Conservation (phyloP, 495 filamentous ascomycete genomes). For the Aspergillus incahuasiensis region DNA sequence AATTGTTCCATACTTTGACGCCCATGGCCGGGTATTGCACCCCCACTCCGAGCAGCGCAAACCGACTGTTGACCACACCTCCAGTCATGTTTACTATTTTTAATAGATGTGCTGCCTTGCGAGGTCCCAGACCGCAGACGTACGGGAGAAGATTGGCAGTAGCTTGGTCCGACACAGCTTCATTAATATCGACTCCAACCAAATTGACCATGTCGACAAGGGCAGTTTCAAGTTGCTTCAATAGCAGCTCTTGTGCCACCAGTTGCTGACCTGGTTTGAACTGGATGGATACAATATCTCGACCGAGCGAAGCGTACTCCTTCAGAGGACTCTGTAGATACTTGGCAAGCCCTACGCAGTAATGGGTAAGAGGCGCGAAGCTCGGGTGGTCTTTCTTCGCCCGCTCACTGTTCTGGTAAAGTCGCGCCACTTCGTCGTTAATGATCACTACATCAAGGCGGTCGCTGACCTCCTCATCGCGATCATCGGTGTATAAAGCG, state of each 20-base stretch:
- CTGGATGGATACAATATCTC: conserved; percentile 76
- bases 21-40: conserved; percentile 81
- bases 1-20: conserved; percentile 90
- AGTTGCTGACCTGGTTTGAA: conserved; percentile 90
- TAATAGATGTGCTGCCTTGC: conserved; percentile 81
- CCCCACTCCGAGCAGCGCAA: conserved; percentile 80
- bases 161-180: conserved; percentile 72
- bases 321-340: conserved; percentile 93
- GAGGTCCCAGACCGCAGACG: conserved; percentile 86
- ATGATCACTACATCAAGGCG: conserved; percentile 82
- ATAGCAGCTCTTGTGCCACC: conserved; percentile 76
- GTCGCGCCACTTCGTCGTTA: conserved; percentile 90
- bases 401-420: conserved; percentile 86
- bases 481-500: conserved; percentile 65
- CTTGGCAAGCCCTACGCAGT: conserved; percentile 81
- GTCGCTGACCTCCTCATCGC: conserved; percentile 57
- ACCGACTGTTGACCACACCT: conserved; percentile 72
- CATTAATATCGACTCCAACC: conserved; percentile 89
- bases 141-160: conserved; percentile 86
- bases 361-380: conserved; percentile 68
- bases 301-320: conserved; percentile 88
- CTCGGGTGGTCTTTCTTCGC: conserved; percentile 78
- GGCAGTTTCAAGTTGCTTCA: conserved; percentile 81
- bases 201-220: conserved; percentile 99
- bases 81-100: conserved; percentile 89